phyloP scores from a whole-genome alignment of 139 green algal genomes.

The Pleodorina starrii region DNA sequence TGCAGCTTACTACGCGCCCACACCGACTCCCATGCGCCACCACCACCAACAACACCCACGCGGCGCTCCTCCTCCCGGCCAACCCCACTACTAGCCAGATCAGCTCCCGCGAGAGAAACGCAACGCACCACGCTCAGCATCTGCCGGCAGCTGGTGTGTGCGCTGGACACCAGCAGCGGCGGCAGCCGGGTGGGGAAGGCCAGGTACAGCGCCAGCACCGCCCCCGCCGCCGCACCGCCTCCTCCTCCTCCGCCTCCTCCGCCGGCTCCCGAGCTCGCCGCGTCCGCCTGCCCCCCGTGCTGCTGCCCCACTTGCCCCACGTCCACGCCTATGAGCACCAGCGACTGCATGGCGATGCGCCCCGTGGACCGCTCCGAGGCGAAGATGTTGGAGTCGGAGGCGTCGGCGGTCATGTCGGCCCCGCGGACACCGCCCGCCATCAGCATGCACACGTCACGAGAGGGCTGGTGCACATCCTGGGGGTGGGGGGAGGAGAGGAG shows the following conservation, averaged over 20 bases:
- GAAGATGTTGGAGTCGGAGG: constrained; percentile 14
- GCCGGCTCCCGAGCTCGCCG: background rate
- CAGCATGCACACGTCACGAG: constrained; percentile 48
- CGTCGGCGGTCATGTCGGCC: constrained; percentile 12
- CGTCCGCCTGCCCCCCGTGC: background rate
- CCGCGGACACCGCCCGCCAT: constrained; percentile 36
- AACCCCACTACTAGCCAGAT: no score
- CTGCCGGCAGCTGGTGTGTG: constrained; percentile 6
- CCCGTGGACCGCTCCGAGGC: constrained; percentile 38
- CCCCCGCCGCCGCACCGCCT: background rate
- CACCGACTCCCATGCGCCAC: no score
- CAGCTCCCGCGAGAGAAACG: no score
- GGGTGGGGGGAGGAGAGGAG: background rate
- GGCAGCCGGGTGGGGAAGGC: constrained; percentile 30
- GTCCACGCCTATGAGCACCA: constrained; percentile 28
- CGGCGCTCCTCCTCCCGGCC: no score
- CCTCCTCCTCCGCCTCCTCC: background rate
- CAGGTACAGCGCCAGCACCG: constrained; percentile 40
- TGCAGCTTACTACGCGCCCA: no score
- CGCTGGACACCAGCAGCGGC: constrained; percentile 2
- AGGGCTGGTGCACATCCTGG: constrained; percentile 49
- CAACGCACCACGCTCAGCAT: constrained; percentile 29
- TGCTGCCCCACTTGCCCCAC: background rate
- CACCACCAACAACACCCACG: no score
- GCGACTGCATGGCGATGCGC: constrained; percentile 35